These are phyloP conservation scores for Naganishia liquefaciens DNA, from an alignment of 1,284 basidiomycete species.

Conservation along the genomic window DNA sequence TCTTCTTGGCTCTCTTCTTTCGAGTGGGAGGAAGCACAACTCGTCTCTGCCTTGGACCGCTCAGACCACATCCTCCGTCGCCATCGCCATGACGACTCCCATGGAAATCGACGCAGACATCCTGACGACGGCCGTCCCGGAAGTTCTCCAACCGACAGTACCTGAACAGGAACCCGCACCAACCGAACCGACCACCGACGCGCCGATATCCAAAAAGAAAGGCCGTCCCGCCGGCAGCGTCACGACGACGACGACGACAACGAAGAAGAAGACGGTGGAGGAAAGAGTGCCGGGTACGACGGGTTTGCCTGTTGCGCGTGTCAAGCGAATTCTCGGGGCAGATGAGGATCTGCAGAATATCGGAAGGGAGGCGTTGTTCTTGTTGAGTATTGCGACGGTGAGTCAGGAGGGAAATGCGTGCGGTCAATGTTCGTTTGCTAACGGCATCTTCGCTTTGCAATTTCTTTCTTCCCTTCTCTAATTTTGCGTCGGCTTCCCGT, in stretches of 20 bases:
- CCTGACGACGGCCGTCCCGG: not conserved
- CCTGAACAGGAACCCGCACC: not conserved
- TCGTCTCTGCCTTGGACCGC: no score
- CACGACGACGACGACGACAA: no score
- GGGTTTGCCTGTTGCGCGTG: constrained; percentile 51
- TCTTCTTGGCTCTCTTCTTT: no score
- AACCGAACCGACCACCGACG: not conserved
- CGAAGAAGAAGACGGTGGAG: not conserved
- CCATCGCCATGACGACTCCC: not conserved
- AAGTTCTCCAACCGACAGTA: not conserved
- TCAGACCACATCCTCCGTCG: not conserved
- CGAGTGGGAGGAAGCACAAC: no score
- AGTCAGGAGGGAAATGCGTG: no score
- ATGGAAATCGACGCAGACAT: constrained; percentile 3
- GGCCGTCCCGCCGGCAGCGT: no score
- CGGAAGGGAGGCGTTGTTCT: constrained; percentile 54
- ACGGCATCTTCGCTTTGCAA: no score
- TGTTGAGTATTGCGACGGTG: constrained; percentile 54
- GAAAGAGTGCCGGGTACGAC: constrained; percentile 45
- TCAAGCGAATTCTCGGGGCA: constrained; percentile 56
- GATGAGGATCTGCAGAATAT: constrained; percentile 56
- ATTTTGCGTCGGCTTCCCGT: not conserved
- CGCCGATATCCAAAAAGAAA: constrained; percentile 16
- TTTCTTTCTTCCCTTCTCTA: no score
- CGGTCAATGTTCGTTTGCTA: no score